Conservation (phyloP, 441 rosid species). For the Adansonia madagascariensis region DNA sequence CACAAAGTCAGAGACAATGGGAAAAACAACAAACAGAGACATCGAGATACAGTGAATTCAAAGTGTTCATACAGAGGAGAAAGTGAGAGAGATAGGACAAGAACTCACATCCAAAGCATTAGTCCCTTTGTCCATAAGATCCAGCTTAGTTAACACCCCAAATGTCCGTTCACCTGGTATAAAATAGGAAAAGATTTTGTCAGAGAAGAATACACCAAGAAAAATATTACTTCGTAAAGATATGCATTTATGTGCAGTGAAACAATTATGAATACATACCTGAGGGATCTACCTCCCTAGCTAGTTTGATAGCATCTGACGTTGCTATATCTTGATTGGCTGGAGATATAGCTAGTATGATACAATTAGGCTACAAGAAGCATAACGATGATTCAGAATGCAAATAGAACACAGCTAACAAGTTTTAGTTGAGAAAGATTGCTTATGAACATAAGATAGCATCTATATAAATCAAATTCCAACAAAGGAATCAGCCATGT, state of each 20-base stretch:
- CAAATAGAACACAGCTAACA: background rate
- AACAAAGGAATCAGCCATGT: background rate
- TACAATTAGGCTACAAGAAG: constrained; percentile 66
- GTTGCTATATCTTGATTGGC: constrained; percentile 99
- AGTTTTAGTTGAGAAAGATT: background rate
- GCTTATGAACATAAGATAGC: background rate
- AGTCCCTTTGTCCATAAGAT: constrained; percentile 95
- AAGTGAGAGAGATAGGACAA: constrained; percentile 12
- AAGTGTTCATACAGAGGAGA: no score
- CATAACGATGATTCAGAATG: background rate
- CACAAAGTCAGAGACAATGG: background rate
- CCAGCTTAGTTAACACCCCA: constrained; percentile 90
- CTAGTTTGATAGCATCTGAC: constrained; percentile 94
- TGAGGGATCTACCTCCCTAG: constrained; percentile 92
- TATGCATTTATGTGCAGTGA: no score
- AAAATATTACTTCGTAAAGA: no score
- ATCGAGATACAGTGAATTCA: background rate
- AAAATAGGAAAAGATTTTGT: constrained; percentile 15
- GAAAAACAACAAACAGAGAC: background rate
- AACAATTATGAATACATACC: constrained; percentile 42
- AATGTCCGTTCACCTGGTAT: constrained; percentile 83
- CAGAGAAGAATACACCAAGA: no score
- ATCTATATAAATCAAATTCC: background rate
- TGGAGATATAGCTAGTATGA: constrained; percentile 93
- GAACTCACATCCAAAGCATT: constrained; percentile 73